Evolutionary conservation across 2,329 filamentous ascomycete genomes (phyloP).

Genomic region (Westerdykella ornata): DNA sequence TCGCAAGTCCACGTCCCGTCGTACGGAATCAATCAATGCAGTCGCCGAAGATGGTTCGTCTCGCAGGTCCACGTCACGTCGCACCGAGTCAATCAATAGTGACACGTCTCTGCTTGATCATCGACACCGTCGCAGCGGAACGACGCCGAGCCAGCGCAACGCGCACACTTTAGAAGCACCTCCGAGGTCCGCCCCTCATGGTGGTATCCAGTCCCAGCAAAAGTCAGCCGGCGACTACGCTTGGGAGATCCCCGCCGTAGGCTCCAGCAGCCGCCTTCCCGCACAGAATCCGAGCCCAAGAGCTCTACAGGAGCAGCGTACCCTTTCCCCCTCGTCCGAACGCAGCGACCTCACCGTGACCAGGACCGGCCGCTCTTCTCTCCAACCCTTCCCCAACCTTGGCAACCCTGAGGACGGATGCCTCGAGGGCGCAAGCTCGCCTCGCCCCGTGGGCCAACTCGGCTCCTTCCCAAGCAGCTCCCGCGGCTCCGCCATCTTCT

Average conservation of each 20-base stretch:
- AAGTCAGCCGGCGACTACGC: slow-evolving; percentile 6
- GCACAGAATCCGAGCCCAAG: slow-evolving; percentile 13
- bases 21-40: slow-evolving; percentile 33
- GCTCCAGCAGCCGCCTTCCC: slow-evolving; percentile 1
- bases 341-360: slow-evolving; percentile 25
- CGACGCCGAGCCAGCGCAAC: slow-evolving; percentile 1
- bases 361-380: slow-evolving; percentile 3
- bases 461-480: slow-evolving; percentile 24
- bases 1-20: slow-evolving; percentile 41
- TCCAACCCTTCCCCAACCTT: not conserved
- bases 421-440: slow-evolving; percentile 18
- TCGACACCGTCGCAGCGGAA: slow-evolving; percentile 56
- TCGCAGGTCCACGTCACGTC: slow-evolving; percentile 41
- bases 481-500: slow-evolving; percentile 72
- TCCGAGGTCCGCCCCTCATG: slow-evolving; percentile 24
- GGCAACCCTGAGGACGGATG: slow-evolving; percentile 24
- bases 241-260: not conserved
- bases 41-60: slow-evolving; percentile 30
- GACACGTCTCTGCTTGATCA: slow-evolving; percentile 30
- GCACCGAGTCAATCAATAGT: slow-evolving; percentile 39
- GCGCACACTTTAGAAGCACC: slow-evolving; percentile 23
- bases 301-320: slow-evolving; percentile 11
- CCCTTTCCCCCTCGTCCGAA: slow-evolving; percentile 23
- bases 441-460: slow-evolving; percentile 13
- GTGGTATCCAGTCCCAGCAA: slow-evolving; percentile 10